Percentiles rank a stretch among this genome's conserved stretches.
phyloP scores from a whole-genome alignment of 179 eudicot species.

The Gypsophila paniculata region DNA sequence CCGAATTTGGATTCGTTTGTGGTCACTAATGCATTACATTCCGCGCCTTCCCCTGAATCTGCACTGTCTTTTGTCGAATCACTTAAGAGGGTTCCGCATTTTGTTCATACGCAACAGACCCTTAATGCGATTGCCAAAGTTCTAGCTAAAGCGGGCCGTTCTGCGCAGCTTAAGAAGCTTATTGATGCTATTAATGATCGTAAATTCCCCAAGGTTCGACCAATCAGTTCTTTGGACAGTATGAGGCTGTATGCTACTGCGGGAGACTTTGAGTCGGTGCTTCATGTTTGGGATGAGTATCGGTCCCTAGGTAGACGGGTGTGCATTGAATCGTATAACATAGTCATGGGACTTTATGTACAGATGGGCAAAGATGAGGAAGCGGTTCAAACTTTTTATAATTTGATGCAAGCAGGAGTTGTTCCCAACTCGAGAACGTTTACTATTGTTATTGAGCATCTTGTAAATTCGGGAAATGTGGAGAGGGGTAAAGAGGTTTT shows the following conservation, averaged over 20 bases:
- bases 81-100: constrained; percentile 52
- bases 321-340: constrained; percentile 62
- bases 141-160: constrained; percentile 60
- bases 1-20: constrained; percentile 78
- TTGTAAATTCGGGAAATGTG: constrained; percentile 45
- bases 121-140: constrained; percentile 64
- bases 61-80: constrained; percentile 57
- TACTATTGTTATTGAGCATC: constrained; percentile 76
- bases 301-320: constrained; percentile 43
- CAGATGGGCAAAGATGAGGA: constrained; percentile 49
- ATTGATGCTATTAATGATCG: constrained; percentile 63
- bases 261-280: constrained; percentile 57
- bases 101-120: constrained; percentile 62
- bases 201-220: constrained; percentile 51
- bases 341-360: constrained; percentile 65
- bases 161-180: constrained; percentile 52
- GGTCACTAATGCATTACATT: constrained; percentile 60
- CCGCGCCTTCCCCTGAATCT: constrained; percentile 76
- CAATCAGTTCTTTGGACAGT: constrained; percentile 56
- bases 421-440: constrained; percentile 78
- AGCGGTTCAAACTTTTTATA: constrained; percentile 52
- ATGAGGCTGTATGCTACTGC: constrained; percentile 68
- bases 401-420: constrained; percentile 56
- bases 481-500: constrained; percentile 56
- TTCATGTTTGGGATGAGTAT: constrained; percentile 59